Conservation (phyloP, 2,329 filamentous ascomycete genomes). For the Trichoderma aggressivum region DNA sequence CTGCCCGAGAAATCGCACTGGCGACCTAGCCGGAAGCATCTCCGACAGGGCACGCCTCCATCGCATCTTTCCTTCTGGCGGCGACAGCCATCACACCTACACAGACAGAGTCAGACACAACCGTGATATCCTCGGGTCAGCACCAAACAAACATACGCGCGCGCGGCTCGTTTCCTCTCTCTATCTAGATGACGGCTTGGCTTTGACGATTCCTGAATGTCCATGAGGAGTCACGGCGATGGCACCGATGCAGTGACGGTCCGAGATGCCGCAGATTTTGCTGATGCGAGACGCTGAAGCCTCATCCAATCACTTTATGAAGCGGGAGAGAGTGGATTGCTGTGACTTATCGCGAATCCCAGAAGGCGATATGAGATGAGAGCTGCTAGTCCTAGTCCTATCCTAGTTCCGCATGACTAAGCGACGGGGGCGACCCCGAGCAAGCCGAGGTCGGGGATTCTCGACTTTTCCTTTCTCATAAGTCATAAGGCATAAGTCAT, state of each 20-base stretch:
- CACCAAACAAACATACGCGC: slow-evolving; percentile 12
- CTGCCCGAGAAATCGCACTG: slow-evolving; percentile 34
- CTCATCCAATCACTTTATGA: background rate
- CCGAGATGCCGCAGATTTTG: slow-evolving; percentile 7
- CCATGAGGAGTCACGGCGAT: slow-evolving; percentile 11
- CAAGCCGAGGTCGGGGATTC: slow-evolving; percentile 10
- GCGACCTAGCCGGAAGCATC: slow-evolving; percentile 49
- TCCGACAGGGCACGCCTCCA: slow-evolving; percentile 51
- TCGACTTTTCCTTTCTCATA: background rate
- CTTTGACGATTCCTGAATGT: slow-evolving; percentile 7
- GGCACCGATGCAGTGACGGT: slow-evolving; percentile 1
- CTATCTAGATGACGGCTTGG: slow-evolving; percentile 10
- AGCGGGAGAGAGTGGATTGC: background rate
- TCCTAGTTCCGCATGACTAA: slow-evolving; percentile 6
- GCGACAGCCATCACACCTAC: slow-evolving; percentile 52
- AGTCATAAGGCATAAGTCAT: too few relatives aligned
- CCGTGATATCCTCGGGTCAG: background rate
- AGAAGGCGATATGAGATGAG: background rate
- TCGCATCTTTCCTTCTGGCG: slow-evolving; percentile 56
- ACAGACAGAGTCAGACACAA: background rate
- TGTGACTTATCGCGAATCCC: background rate
- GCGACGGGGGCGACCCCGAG: background rate
- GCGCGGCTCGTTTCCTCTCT: slow-evolving; percentile 15
- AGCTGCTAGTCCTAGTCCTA: background rate
- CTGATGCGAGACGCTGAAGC: background rate